These are phyloP conservation scores for Cercospora zeae-maydis DNA, from an alignment of 2,329 filamentous ascomycete genomes.

Conservation along the genomic window DNA sequence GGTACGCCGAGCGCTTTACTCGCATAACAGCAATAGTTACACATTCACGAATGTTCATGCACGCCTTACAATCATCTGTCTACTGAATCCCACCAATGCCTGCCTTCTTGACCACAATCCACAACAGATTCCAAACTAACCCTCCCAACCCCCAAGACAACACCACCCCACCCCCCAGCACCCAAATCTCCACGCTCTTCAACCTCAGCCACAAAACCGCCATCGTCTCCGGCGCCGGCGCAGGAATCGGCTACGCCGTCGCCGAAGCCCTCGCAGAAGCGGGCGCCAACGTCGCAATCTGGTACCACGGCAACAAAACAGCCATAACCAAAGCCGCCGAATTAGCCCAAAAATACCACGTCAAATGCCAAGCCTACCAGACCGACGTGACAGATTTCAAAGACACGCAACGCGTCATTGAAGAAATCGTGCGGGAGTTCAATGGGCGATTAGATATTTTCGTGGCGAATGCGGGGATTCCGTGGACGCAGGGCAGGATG, in stretches of 20 bases:
- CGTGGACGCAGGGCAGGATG: slow-evolving; percentile 66
- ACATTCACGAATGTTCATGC: not conserved
- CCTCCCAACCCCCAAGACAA: slow-evolving; percentile 26
- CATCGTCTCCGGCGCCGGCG: slow-evolving; percentile 37
- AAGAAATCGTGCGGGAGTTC: slow-evolving; percentile 63
- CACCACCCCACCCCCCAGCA: slow-evolving; percentile 32
- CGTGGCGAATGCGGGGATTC: slow-evolving; percentile 73
- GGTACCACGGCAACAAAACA: slow-evolving; percentile 40
- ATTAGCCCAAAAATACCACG: slow-evolving; percentile 35
- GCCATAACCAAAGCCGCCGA: slow-evolving; percentile 34
- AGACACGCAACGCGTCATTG: slow-evolving; percentile 54
- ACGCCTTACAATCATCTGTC: not conserved
- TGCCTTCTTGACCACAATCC: not conserved
- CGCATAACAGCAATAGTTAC: not conserved
- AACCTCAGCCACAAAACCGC: slow-evolving; percentile 37
- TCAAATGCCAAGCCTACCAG: slow-evolving; percentile 60
- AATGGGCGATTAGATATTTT: slow-evolving; percentile 67
- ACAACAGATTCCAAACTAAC: not conserved
- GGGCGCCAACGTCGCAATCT: slow-evolving; percentile 46
- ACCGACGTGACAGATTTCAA: slow-evolving; percentile 56
- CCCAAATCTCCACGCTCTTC: slow-evolving; percentile 32
- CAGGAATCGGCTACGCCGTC: slow-evolving; percentile 37
- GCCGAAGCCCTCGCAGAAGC: slow-evolving; percentile 38
- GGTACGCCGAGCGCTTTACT: slow-evolving; percentile 4
- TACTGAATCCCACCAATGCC: not conserved